A percentile compares a stretch with the other conserved stretches of the same genome.
These are phyloP conservation scores for Przewalskia tangutica DNA, from an alignment of 257 asterid species.

Conservation along the genomic window DNA sequence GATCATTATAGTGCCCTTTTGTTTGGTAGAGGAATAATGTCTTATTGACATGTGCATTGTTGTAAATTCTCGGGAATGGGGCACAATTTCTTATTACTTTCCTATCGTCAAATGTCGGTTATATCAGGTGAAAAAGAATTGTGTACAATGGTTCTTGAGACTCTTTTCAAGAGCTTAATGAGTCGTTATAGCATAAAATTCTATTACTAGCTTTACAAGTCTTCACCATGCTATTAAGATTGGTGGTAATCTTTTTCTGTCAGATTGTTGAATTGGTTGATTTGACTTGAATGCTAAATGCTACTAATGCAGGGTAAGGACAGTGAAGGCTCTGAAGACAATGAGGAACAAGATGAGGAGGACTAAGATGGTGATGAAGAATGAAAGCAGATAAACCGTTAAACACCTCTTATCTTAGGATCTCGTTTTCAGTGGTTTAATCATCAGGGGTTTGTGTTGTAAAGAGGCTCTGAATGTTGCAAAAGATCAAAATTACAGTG, in stretches of 20 bases:
- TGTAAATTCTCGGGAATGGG: background rate
- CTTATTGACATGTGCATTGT: constrained; percentile 3
- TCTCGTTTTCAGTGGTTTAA: background rate
- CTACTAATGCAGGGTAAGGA: constrained; percentile 40
- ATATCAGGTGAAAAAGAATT: background rate
- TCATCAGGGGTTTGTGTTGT: constrained; percentile 7
- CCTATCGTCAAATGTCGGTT: background rate
- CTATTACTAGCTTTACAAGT: background rate
- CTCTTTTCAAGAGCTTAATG: background rate
- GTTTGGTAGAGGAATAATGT: constrained; percentile 4
- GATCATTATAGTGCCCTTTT: background rate
- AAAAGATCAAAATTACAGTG: background rate
- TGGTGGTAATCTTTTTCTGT: background rate
- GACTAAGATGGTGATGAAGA: constrained; percentile 37
- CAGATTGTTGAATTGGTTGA: background rate
- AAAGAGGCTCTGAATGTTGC: background rate
- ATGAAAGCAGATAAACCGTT: constrained; percentile 12
- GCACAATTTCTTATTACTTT: background rate
- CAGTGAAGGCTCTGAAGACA: constrained; percentile 48
- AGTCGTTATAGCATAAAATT: background rate
- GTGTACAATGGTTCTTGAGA: background rate
- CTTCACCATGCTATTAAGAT: background rate
- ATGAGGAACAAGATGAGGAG: constrained; percentile 22
- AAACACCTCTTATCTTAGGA: background rate
- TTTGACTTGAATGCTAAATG: background rate